Conservation (phyloP, 768 basidiomycete species). For the Phylloporus sp. region DNA sequence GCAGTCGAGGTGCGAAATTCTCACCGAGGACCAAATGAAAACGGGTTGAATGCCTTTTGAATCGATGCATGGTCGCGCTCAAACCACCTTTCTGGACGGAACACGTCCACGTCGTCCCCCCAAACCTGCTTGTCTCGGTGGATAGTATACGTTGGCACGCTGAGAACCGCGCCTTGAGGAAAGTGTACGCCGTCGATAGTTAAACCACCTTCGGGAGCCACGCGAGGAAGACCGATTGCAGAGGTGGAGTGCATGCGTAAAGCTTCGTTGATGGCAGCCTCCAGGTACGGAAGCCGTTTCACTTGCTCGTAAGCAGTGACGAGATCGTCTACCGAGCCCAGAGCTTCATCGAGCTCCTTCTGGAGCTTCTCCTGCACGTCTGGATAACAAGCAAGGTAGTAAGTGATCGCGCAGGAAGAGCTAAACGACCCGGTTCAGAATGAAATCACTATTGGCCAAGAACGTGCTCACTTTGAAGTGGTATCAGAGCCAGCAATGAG, state of each 20-base stretch:
- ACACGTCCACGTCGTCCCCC: slow-evolving; percentile 74
- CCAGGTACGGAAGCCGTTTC: slow-evolving; percentile 72
- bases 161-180: slow-evolving; percentile 70
- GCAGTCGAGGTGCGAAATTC: not conserved
- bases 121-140: slow-evolving; percentile 69
- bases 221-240: slow-evolving; percentile 74
- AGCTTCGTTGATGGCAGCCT: slow-evolving; percentile 84
- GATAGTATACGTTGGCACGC: slow-evolving; percentile 78
- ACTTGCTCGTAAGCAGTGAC: slow-evolving; percentile 62
- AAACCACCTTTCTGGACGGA: slow-evolving; percentile 83
- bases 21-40: slow-evolving; percentile 76
- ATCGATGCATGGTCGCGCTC: slow-evolving; percentile 58
- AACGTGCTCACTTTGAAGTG: slow-evolving; percentile 71
- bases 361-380: slow-evolving; percentile 66
- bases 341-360: slow-evolving; percentile 60
- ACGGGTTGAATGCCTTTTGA: slow-evolving; percentile 78
- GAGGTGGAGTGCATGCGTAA: slow-evolving; percentile 83
- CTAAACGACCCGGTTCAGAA: slow-evolving; percentile 33
- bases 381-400: slow-evolving; percentile 71
- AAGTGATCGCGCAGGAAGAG: slow-evolving; percentile 86
- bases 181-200: slow-evolving; percentile 50
- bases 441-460: not conserved
- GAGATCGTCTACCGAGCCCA: slow-evolving; percentile 54
- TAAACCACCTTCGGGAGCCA: slow-evolving; percentile 71
- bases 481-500: slow-evolving; percentile 90